Percentiles rank a stretch among this genome's conserved stretches.
phyloP scores from a whole-genome alignment of 495 filamentous ascomycete genomes.

The Neurospora hispaniola region DNA sequence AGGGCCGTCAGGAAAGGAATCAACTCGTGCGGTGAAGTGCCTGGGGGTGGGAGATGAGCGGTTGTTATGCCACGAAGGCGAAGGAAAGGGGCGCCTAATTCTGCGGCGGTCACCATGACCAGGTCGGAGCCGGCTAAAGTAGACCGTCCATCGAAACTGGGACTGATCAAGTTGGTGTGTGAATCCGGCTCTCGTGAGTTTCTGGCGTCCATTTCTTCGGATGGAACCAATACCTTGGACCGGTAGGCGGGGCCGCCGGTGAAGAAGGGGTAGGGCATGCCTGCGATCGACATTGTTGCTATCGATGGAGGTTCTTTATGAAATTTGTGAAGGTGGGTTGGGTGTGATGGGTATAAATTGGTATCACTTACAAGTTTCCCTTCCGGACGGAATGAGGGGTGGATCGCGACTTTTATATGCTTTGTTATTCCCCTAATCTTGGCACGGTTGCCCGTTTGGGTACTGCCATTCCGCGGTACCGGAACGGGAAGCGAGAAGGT shows the following conservation, averaged over 20 bases:
- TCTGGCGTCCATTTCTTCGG: not conserved
- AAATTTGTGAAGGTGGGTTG: not conserved
- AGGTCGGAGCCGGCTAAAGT: not conserved
- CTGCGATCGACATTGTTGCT: not conserved
- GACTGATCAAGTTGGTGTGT: not conserved
- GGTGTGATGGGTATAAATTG: not conserved
- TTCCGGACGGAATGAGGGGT: not conserved
- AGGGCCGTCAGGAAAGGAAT: conserved; percentile 29
- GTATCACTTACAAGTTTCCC: not conserved
- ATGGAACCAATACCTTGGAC: not conserved
- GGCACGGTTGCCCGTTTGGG: not conserved
- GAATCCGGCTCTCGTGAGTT: not conserved
- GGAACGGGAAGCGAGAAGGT: not conserved
- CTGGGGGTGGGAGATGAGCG: conserved; percentile 33
- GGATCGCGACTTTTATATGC: not conserved
- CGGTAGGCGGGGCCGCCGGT: not conserved
- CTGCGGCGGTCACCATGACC: not conserved
- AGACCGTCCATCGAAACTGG: not conserved
- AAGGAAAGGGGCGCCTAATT: conserved; percentile 5
- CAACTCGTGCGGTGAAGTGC: conserved; percentile 15
- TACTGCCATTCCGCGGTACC: not conserved
- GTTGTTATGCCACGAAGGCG: conserved; percentile 32
- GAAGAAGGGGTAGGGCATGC: not conserved
- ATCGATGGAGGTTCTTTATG: not conserved
- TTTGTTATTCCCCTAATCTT: not conserved